Percentiles rank a stretch among this genome's conserved stretches.
These are phyloP conservation scores for Grifola frondosa DNA, from an alignment of 1,284 basidiomycete species.

Conservation along the genomic window DNA sequence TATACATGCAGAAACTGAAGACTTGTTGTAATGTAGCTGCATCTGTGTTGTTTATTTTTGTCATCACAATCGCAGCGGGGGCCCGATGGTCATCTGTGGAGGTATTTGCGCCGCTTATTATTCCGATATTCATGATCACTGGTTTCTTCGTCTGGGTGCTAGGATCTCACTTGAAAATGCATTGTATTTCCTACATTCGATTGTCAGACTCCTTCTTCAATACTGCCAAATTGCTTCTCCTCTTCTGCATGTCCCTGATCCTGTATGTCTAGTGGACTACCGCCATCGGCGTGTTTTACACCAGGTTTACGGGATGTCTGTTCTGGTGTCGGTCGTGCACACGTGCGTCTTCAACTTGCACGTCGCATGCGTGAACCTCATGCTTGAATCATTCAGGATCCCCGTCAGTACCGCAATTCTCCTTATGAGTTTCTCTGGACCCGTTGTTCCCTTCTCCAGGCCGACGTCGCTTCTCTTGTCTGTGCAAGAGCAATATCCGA, in stretches of 20 bases:
- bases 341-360: slow-evolving; percentile 24
- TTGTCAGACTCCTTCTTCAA: neutral
- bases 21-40: slow-evolving; percentile 26
- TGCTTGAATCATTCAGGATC: slow-evolving; percentile 3
- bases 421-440: slow-evolving; percentile 32
- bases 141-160: slow-evolving; percentile 41
- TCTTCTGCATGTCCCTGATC: slow-evolving; percentile 36
- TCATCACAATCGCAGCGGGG: slow-evolving; percentile 38
- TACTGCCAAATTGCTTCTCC: slow-evolving; percentile 31
- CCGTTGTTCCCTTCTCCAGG: slow-evolving; percentile 29
- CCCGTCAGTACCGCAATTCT: slow-evolving; percentile 33
- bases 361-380: neutral
- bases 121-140: slow-evolving; percentile 34
- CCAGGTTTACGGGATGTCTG: slow-evolving; percentile 34
- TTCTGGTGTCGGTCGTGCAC: slow-evolving; percentile 31
- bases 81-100: slow-evolving; percentile 36
- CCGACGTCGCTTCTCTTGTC: slow-evolving; percentile 39
- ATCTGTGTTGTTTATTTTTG: slow-evolving; percentile 41
- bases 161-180: slow-evolving; percentile 32
- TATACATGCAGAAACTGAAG: slow-evolving; percentile 6
- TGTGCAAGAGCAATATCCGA: slow-evolving; percentile 68
- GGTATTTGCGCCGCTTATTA: slow-evolving; percentile 36
- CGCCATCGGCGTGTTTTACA: slow-evolving; percentile 34
- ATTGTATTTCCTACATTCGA: slow-evolving; percentile 18
- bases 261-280: slow-evolving; percentile 41